Conservation (phyloP, 768 basidiomycete genomes). For the Boletus patriciae region DNA sequence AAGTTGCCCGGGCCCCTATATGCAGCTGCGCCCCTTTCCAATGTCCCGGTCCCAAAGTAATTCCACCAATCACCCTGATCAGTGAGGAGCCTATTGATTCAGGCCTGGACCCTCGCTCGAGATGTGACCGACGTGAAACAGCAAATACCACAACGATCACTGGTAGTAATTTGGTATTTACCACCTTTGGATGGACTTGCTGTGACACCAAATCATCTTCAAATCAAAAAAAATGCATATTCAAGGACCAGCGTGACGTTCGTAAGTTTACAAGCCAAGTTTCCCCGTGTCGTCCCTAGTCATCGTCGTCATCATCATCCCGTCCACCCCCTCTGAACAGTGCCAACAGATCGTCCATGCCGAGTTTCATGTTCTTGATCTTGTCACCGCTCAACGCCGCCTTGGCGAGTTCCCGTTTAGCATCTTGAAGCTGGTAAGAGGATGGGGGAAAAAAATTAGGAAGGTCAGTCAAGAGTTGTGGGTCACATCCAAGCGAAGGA, state of each 20-base stretch:
- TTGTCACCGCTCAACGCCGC: constrained; percentile 89
- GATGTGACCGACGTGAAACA: not conserved
- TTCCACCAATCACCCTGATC: not conserved
- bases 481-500: not conserved
- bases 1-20: no score
- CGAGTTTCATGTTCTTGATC: constrained; percentile 79
- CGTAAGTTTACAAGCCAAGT: no score
- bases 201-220: no score
- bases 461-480: constrained; percentile 3
- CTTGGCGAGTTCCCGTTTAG: constrained; percentile 79
- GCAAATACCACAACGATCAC: not conserved
- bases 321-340: constrained; percentile 63
- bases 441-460: not conserved
- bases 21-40: no score
- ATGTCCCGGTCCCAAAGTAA: no score
- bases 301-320: constrained; percentile 55
- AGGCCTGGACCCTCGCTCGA: not conserved
- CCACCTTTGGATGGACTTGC: not conserved
- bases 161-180: not conserved
- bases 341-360: constrained; percentile 82
- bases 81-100: not conserved
- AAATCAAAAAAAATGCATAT: no score
- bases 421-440: constrained; percentile 71
- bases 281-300: not conserved
- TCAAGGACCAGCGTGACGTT: no score